Conservation (phyloP, 2,329 filamentous ascomycete genomes). For the Calonectria pseudoturangicola region DNA sequence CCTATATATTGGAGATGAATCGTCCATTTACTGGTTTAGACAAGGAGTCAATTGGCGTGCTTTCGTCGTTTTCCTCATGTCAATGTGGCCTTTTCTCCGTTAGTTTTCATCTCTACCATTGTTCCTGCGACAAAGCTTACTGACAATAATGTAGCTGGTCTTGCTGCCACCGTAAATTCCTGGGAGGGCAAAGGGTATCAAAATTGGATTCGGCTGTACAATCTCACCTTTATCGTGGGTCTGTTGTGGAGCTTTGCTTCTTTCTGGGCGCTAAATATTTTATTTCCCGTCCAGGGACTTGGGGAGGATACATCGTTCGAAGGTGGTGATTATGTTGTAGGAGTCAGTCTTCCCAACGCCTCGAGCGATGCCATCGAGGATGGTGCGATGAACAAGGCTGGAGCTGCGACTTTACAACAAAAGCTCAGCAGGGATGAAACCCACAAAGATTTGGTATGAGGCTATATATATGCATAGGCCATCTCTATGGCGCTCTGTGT, state of each 20-base stretch:
- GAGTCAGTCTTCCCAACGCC: slow-evolving; percentile 10
- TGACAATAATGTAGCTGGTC: slow-evolving; percentile 32
- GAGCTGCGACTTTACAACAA: background rate
- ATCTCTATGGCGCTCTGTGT: no score
- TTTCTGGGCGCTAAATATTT: slow-evolving; percentile 38
- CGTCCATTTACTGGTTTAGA: slow-evolving; percentile 62
- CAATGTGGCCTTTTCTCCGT: slow-evolving; percentile 55
- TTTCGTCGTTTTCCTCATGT: slow-evolving; percentile 56
- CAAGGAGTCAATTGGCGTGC: slow-evolving; percentile 61
- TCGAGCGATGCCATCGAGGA: background rate
- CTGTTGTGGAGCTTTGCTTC: slow-evolving; percentile 39
- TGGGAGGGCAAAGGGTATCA: slow-evolving; percentile 19
- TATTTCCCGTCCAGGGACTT: slow-evolving; percentile 39
- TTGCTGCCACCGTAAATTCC: slow-evolving; percentile 40
- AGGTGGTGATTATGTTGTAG: slow-evolving; percentile 34
- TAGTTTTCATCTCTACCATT: background rate
- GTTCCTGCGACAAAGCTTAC: background rate
- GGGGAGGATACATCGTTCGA: slow-evolving; percentile 39
- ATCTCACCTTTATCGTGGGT: slow-evolving; percentile 43
- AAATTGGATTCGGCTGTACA: slow-evolving; percentile 41
- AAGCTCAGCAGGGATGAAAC: background rate
- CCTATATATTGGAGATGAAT: slow-evolving; percentile 57
- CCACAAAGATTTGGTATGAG: background rate
- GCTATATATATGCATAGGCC: no score
- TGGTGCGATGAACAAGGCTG: background rate